phyloP scores from a whole-genome alignment of 176 grass and related monocot species.

The Oryza brachyantha region DNA sequence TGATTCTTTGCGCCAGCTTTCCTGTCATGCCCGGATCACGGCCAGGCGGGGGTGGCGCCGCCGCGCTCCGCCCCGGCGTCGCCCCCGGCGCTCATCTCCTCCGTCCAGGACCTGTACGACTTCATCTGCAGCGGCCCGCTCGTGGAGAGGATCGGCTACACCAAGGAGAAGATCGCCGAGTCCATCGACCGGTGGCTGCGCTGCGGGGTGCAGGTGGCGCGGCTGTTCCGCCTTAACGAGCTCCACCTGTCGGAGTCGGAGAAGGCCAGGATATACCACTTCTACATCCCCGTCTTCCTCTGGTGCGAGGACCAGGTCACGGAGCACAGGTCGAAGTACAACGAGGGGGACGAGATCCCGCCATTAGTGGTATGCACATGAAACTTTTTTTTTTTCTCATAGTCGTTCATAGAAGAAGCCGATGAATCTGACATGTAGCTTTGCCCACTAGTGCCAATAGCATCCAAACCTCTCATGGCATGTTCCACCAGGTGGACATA shows the following conservation, averaged over 20 bases:
- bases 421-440: neutral
- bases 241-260: conserved; percentile 58
- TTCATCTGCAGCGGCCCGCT: conserved; percentile 86
- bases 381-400: neutral
- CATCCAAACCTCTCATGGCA: conserved; percentile 25
- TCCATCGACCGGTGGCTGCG: conserved; percentile 79
- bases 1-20: conserved; percentile 28
- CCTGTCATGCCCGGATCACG: conserved; percentile 41
- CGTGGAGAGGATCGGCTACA: conserved; percentile 74
- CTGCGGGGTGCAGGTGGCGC: conserved; percentile 54
- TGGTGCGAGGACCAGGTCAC: conserved; percentile 87
- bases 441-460: neutral
- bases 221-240: conserved; percentile 71
- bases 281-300: conserved; percentile 85
- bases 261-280: conserved; percentile 88
- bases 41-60: neutral
- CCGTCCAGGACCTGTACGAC: conserved; percentile 67
- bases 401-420: neutral
- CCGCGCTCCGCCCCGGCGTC: conserved; percentile 37
- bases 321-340: conserved; percentile 63
- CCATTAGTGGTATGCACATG: conserved; percentile 70
- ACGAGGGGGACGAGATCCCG: conserved; percentile 74
- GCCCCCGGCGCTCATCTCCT: conserved; percentile 61
- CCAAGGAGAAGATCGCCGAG: conserved; percentile 52
- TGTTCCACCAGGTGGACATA: neutral